Evolutionary conservation across 192 early-diverging fungal genomes (phyloP).

Genomic region (Entrophospora sp.): DNA sequence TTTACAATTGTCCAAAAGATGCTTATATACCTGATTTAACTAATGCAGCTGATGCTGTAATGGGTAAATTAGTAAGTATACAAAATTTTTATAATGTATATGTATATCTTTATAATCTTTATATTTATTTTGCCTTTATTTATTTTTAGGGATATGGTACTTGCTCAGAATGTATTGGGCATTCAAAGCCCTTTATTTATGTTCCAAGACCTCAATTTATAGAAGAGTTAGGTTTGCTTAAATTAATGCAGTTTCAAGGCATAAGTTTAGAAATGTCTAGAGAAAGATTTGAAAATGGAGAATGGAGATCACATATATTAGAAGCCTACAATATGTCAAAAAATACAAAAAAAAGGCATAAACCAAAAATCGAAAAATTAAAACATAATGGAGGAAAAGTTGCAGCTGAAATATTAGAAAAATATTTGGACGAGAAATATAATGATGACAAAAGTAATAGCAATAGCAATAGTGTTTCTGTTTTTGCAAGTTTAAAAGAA

Average conservation of each 20-base stretch:
- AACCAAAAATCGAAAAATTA: too few species aligned
- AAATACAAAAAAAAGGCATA: conserved; percentile 18
- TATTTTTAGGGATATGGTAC: conserved; percentile 48
- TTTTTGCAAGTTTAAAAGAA: too few species aligned
- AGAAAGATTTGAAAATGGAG: conserved; percentile 46
- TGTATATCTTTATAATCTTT: neutral
- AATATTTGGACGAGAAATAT: conserved; percentile 32
- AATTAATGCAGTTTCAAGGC: conserved; percentile 49
- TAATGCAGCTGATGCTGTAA: conserved; percentile 47
- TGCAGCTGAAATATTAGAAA: conserved; percentile 23
- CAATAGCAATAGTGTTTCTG: too few species aligned
- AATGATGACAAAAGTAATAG: too few species aligned
- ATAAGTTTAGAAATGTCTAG: conserved; percentile 42
- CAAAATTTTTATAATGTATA: neutral
- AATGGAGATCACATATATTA: conserved; percentile 40
- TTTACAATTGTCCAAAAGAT: conserved; percentile 42
- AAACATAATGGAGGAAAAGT: conserved; percentile 37
- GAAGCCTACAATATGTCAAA: conserved; percentile 27
- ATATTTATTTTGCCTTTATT: neutral
- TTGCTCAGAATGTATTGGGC: conserved; percentile 54
- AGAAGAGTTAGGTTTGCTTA: conserved; percentile 46
- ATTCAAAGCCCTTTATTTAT: conserved; percentile 46
- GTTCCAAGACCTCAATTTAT: conserved; percentile 53
- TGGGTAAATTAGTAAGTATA: conserved; percentile 47
- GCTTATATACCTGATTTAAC: conserved; percentile 55